Base-by-base conservation (phyloP, 345 rosid species). In the Firmiana major region DNA sequence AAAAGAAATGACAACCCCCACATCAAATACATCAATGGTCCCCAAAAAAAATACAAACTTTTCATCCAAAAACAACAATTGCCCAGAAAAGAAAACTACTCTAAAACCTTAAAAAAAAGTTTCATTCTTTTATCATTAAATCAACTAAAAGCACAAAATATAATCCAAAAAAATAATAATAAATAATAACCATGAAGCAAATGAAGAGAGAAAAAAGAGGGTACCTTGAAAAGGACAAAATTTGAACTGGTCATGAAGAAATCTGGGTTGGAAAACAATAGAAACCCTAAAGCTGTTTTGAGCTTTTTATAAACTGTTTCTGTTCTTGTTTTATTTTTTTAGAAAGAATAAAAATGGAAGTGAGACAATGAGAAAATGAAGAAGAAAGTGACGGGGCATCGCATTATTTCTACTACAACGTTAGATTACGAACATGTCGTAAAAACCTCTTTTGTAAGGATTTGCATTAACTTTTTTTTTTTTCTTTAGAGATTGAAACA, bases 211-310 rank as follows among this genome's bases (percentile, higher is more conserved):
- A 17, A 67, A 67, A 42, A 21, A 51, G n/a, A 75, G 3, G 51
- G 63, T 82, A 78, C 84, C 79, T 78, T 55, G 24, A 54, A 67
- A n/a, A 8, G 54, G 57, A 1, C 60, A 7, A 51, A 71, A 28
- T 31, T 21, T 71, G 74, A 74, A 67, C 59, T 68, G 58, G 78
- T 69, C 7, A 42, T 13, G 73, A 65, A n/a, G 73, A 76, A 76
- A 66, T 65, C 73, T 13, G 60, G 24, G 38, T 28, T 65, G 57
- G 43, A 36, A 77, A 68, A 12, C 53, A 49, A 45, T 45, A 17
- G 59, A 69, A 67, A 77, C 79, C 75, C 67, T 54, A 54, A 31
- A 45, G 7, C 19, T 40, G 7, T 28, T 42, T 28, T 75, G 59
- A 16, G 36, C 24, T 9, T 58, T 40, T 17, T 7, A 38, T 6